Base-by-base conservation (phyloP, 305 asterid species). In the Lippia alba region DNA sequence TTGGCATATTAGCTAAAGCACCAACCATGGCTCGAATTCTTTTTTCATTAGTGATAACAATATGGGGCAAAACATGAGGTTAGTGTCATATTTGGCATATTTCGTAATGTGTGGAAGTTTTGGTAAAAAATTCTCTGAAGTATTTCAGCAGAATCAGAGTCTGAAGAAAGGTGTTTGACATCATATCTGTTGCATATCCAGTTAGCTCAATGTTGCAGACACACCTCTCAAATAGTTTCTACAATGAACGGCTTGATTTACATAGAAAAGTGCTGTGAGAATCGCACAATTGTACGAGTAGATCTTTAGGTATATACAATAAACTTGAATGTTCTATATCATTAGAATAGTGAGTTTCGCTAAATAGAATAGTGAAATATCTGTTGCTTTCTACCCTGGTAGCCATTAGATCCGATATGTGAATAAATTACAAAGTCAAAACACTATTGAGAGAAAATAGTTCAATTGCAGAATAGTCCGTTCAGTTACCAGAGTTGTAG, bases 61-160 rank as follows among this genome's bases (percentile, higher is more conserved):
- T 44, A 41, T 64, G 67, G n/a, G n/a, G n/a, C n/a, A n/a, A 49
- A 36, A 17, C 44, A 55, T 33, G 33, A 16, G 77, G 60, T 64
- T 34, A 14, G n/a, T 58, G 6, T 33, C 24, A 33, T 14, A 63
- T 10, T 41, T 16, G 14, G 19, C 32, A n/a, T 72, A 40, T 17
- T 72, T 9, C 61, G 6, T 30, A 16, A 48, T 55, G 18, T 10
- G 44, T 16, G 6, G 20, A 54, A 53, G 66, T 45, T 63, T 30
- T 33, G 41, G 54, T 8, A 17, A 64, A 30, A 64, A 55, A 19
- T 36, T 36, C 30, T 24, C 30, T 62, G 41, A 41, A 62, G 24
- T 41, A 45, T 24, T 56, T 56, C 16, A 4, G 6, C 5, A 39
- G 36, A 51, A 15, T 12, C 53, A 16, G 51, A 51, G 53, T 51